Conservation (phyloP, 768 basidiomycete genomes). For the Strobilomyces dryophilus region DNA sequence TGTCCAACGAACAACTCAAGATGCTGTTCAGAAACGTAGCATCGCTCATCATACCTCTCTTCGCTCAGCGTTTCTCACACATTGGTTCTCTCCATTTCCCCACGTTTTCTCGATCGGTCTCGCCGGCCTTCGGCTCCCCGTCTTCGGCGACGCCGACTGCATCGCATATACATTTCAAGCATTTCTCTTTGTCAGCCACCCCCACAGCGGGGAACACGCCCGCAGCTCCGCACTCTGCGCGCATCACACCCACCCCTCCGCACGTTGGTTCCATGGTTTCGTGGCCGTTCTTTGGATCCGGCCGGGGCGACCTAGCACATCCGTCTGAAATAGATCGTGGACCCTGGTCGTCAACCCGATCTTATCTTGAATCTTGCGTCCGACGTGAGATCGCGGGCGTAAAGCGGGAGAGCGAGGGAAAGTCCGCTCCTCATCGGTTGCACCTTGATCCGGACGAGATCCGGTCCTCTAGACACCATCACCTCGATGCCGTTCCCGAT, state of each 20-base stretch:
- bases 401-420: constrained; percentile 72
- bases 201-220: constrained; percentile 7
- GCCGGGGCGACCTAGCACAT: constrained; percentile 67
- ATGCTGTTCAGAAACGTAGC: constrained; percentile 67
- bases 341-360: constrained; percentile 60
- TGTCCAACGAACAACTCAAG: constrained; percentile 62
- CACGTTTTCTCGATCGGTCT: constrained; percentile 3
- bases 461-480: constrained; percentile 64
- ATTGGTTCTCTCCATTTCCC: constrained; percentile 70
- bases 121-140: constrained; percentile 21
- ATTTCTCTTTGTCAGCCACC: constrained; percentile 17
- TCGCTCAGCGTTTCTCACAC: constrained; percentile 69
- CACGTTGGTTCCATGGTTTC: constrained; percentile 81
- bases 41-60: constrained; percentile 63
- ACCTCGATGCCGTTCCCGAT: constrained; percentile 59
- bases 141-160: constrained; percentile 27
- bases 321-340: constrained; percentile 74
- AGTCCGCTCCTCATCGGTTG: constrained; percentile 66
- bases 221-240: not conserved
- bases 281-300: constrained; percentile 88
- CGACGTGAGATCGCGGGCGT: constrained; percentile 73
- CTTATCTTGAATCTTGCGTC: constrained; percentile 63
- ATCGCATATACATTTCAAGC: constrained; percentile 13
- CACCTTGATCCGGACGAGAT: constrained; percentile 83
- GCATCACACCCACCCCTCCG: constrained; percentile 25